Conservation (phyloP, 306 rosid genomes). For the Quercus agrifolia region DNA sequence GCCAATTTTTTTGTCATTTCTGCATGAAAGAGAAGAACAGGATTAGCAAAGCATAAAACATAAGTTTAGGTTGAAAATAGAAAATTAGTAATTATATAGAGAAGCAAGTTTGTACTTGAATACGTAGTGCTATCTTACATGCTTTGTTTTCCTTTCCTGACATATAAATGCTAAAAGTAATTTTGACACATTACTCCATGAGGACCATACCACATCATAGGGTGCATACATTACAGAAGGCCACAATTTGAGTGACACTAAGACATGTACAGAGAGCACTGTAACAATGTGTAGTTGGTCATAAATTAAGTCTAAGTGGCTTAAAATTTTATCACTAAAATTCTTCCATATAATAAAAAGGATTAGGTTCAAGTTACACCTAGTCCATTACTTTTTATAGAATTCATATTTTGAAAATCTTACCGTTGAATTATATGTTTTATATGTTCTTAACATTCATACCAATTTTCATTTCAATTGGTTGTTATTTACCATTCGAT, state of each 20-base stretch:
- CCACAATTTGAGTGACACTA: neutral
- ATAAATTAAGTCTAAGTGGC: neutral
- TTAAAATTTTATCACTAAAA: neutral
- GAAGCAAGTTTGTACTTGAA: neutral
- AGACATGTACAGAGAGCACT: neutral
- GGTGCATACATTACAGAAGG: neutral
- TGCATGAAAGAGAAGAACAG: constrained; percentile 39
- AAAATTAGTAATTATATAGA: neutral
- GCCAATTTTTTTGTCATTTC: constrained; percentile 58
- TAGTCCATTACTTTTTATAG: too few species aligned
- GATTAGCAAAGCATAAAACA: constrained; percentile 16
- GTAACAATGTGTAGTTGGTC: neutral
- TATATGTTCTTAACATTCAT: too few species aligned
- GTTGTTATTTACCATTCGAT: too few species aligned
- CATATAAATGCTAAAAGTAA: neutral
- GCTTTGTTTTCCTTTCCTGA: neutral
- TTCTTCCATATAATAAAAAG: neutral
- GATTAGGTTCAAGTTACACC: too few species aligned
- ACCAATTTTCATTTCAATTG: too few species aligned
- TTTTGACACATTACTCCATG: neutral
- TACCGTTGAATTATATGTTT: too few species aligned
- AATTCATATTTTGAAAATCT: too few species aligned
- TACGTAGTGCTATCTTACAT: neutral
- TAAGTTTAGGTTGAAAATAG: neutral
- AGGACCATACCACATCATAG: neutral